Percentiles rank a stretch among this genome's conserved stretches.
Evolutionary conservation across 768 basidiomycete genomes (phyloP).

Genomic region (Tricholoma furcatifolium): DNA sequence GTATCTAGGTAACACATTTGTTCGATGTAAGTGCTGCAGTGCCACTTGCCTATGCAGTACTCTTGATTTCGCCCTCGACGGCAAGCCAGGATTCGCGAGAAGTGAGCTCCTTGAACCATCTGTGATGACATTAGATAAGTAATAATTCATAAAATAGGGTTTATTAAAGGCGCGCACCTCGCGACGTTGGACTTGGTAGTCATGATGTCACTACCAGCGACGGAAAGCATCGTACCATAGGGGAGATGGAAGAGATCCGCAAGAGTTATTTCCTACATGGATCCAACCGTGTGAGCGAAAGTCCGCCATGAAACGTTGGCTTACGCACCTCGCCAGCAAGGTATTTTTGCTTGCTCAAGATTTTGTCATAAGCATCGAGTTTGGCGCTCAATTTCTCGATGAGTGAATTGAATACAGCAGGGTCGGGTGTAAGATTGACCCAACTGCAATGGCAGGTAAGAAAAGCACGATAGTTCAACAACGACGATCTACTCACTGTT

Average conservation of each 20-base stretch:
- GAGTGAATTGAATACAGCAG: constrained; percentile 34
- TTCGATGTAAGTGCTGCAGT: too few species aligned
- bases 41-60: too few species aligned
- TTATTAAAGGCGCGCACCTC: constrained; percentile 25
- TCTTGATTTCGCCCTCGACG: too few species aligned
- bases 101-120: constrained; percentile 34
- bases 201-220: constrained; percentile 28
- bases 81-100: constrained; percentile 47
- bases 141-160: neutral
- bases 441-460: too few species aligned
- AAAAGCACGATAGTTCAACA: too few species aligned
- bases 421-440: constrained; percentile 44
- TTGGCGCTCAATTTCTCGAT: constrained; percentile 32
- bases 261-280: constrained; percentile 37
- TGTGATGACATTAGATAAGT: neutral
- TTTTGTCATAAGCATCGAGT: constrained; percentile 54
- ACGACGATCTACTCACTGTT: constrained; percentile 41
- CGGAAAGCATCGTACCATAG: constrained; percentile 26
- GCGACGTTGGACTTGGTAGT: constrained; percentile 41
- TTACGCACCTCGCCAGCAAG: constrained; percentile 52
- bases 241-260: constrained; percentile 49
- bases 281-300: constrained; percentile 24
- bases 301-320: constrained; percentile 44
- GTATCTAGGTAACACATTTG: too few species aligned
- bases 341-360: constrained; percentile 56